Conservation (phyloP, 805 yeast species). For the Ogataea nakhonphanomensis region DNA sequence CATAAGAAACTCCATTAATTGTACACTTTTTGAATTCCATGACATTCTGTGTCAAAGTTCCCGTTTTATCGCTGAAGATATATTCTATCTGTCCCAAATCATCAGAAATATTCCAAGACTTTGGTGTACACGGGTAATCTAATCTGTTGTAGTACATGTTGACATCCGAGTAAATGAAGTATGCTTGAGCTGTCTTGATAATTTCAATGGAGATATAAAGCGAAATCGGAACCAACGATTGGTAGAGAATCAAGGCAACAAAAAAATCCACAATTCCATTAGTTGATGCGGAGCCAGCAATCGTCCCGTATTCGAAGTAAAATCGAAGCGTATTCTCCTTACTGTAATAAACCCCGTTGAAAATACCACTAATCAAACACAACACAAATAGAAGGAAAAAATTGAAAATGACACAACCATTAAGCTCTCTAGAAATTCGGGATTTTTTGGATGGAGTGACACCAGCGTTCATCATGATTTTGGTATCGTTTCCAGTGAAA, state of each 20-base stretch:
- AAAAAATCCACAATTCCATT: constrained; percentile 73
- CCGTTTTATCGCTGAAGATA: constrained; percentile 81
- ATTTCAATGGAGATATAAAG: constrained; percentile 79
- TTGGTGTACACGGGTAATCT: constrained; percentile 81
- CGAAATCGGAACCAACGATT: constrained; percentile 79
- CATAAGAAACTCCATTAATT: constrained; percentile 68
- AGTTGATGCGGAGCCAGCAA: constrained; percentile 59
- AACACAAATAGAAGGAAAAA: constrained; percentile 60
- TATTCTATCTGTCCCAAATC: constrained; percentile 85
- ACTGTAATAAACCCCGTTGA: constrained; percentile 65
- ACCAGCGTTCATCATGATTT: constrained; percentile 79
- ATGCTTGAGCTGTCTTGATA: constrained; percentile 78
- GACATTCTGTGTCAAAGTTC: constrained; percentile 77
- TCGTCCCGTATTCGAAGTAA: constrained; percentile 67
- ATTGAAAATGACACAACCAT: constrained; percentile 65
- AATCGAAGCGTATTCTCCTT: constrained; percentile 47
- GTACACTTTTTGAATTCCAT: constrained; percentile 86
- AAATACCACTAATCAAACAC: constrained; percentile 67
- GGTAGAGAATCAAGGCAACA: constrained; percentile 73
- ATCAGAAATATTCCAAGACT: constrained; percentile 82
- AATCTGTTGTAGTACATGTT: constrained; percentile 63
- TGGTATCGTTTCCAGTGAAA: constrained; percentile 77
- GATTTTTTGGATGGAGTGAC: constrained; percentile 75
- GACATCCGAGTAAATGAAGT: constrained; percentile 72
- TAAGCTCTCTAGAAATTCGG: constrained; percentile 68